Base-by-base conservation (phyloP, 1,284 basidiomycete species). In the Ceratobasidium sp. region DNA sequence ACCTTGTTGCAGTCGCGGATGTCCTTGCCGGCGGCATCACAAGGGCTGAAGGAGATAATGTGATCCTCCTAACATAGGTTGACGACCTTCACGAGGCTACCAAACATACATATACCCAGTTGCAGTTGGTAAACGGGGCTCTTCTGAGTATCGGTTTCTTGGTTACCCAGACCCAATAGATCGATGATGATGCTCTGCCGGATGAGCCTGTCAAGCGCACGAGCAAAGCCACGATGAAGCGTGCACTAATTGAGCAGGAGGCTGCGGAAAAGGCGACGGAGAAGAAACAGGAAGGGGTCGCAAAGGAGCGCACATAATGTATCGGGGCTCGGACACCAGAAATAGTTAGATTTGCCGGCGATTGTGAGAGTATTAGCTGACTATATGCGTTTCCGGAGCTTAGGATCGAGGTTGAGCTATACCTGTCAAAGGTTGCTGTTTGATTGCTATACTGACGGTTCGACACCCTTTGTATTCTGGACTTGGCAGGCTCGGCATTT, bases 391-490 rank as follows among this genome's bases (percentile, higher is more conserved):
- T 71, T 15, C 35, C 17, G 3, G 40, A 53, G 13, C 60, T 71
- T 31, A 54, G 47, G 8, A 32, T 31, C 2, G 43, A 71, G 27
- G 68, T 69, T 29, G 17, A 31, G n/a, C 15, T 71, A 60, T n/a
- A 34, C 54, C 4, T 35, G 47, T 4, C 56, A 62, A 43, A 22
- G 12, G 1, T 25, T 40, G 1, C 70, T 65, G 7, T 71, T 71
- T 52, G 35, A 53, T 17, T 29, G 29, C 6, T 62, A 57, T 29
- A 17, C 5, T 12, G 34, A 31, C 34, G 12, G 20, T 1, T 4
- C 5, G n/a, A 47, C 49, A 12, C 17, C 40, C 4, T 17, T n/a
- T 3, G 22, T 31, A 22, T 71, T 69, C 34, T 71, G 70, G 70
- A 1, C 52, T 2, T 10, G 22, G 3, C 17, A 65, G 1, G 22